Conservation (phyloP, 371 early-diverging fungal genomes). For the Mortierella sp. region DNA sequence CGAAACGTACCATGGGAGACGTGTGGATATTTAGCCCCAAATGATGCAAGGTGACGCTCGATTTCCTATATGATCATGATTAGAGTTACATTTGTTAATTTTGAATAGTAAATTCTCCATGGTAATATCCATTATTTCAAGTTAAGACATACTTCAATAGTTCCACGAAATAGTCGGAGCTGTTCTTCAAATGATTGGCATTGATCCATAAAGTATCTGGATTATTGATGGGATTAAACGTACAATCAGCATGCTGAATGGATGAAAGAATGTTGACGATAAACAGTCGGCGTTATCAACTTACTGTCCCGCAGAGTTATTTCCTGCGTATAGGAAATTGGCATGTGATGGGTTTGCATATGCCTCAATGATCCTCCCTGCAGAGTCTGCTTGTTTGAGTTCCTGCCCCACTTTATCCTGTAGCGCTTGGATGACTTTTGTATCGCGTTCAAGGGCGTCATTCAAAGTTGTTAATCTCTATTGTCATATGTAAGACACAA, state of each 20-base stretch:
- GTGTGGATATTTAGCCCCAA: slow-evolving; percentile 30
- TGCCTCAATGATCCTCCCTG: slow-evolving; percentile 49
- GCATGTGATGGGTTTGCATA: slow-evolving; percentile 44
- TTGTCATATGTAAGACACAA: not conserved
- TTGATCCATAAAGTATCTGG: slow-evolving; percentile 41
- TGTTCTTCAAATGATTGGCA: slow-evolving; percentile 44
- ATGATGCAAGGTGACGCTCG: slow-evolving; percentile 49
- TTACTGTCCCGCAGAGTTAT: slow-evolving; percentile 47
- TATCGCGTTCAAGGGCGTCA: slow-evolving; percentile 45
- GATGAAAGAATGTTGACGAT: not conserved
- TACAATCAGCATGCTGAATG: not conserved
- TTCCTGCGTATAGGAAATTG: slow-evolving; percentile 46
- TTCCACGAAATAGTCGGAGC: slow-evolving; percentile 44
- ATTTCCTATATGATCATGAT: slow-evolving; percentile 25
- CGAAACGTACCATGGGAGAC: slow-evolving; percentile 38
- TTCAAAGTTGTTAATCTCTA: slow-evolving; percentile 42
- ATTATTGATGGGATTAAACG: not conserved
- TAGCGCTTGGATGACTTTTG: slow-evolving; percentile 36
- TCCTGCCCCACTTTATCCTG: slow-evolving; percentile 43
- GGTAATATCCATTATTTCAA: not conserved
- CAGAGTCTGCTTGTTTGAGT: slow-evolving; percentile 49
- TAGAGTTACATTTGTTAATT: not conserved
- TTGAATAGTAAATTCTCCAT: not conserved
- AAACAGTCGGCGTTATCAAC: not conserved
- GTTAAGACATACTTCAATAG: slow-evolving; percentile 31